Conservation (phyloP, 2,329 filamentous ascomycete genomes). For the Sporothrix pseudoabietina region DNA sequence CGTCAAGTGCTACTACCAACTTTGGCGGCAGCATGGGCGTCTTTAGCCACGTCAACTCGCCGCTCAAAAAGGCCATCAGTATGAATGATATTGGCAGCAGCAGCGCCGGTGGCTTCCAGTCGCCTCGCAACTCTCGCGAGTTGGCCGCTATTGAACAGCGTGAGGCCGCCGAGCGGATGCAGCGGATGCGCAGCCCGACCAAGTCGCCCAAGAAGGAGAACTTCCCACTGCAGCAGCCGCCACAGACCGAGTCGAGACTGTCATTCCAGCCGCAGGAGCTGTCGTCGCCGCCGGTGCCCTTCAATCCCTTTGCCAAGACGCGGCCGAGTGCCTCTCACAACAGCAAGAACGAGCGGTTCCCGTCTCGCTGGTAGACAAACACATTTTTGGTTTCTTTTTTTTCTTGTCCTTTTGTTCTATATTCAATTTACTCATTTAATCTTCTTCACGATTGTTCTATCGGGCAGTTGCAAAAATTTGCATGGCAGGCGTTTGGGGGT, state of each 20-base stretch:
- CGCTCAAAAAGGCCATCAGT: constrained; percentile 74
- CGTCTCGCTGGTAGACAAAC: constrained; percentile 37
- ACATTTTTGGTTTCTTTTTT: not conserved
- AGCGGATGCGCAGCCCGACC: constrained; percentile 40
- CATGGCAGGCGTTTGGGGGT: constrained; percentile 23
- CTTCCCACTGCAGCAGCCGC: not conserved
- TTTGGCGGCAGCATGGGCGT: constrained; percentile 78
- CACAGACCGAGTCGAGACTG: constrained; percentile 20
- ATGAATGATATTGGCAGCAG: constrained; percentile 57
- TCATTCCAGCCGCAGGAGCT: constrained; percentile 25
- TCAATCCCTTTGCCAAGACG: constrained; percentile 47
- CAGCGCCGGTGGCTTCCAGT: constrained; percentile 43
- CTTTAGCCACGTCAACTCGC: constrained; percentile 77
- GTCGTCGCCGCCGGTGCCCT: constrained; percentile 33
- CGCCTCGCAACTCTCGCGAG: constrained; percentile 62
- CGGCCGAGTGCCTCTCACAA: constrained; percentile 41
- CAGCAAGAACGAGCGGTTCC: constrained; percentile 49
- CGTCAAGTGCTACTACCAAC: constrained; percentile 36
- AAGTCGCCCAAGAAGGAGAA: constrained; percentile 38
- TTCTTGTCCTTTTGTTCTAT: not conserved
- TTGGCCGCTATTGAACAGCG: constrained; percentile 62
- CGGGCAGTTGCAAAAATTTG: not conserved
- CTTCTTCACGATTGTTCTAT: not conserved
- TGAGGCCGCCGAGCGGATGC: constrained; percentile 41
- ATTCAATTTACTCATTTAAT: not conserved